Evolutionary conservation across 495 filamentous ascomycete species (phyloP).

Genomic region (Talaromyces adpressus): DNA sequence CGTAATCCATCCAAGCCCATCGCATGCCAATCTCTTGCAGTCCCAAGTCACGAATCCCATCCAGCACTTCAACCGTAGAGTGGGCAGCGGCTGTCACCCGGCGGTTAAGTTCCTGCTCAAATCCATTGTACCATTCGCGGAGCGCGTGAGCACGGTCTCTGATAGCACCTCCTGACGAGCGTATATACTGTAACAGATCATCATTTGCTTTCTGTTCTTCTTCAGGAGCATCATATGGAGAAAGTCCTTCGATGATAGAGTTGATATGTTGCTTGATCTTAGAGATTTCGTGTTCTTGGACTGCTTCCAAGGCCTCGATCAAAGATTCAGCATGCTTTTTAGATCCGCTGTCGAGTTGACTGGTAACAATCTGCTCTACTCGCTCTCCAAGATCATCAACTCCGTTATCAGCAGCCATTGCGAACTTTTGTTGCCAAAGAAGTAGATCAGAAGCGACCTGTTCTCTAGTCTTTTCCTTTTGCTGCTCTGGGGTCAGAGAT

Average conservation of each 20-base stretch:
- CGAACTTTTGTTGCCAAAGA: slow-evolving; percentile 80
- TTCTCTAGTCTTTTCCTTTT: slow-evolving; percentile 50
- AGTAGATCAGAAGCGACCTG: slow-evolving; percentile 71
- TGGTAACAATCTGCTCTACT: slow-evolving; percentile 71
- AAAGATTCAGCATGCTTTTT: slow-evolving; percentile 61
- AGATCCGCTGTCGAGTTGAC: slow-evolving; percentile 58
- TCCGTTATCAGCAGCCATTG: slow-evolving; percentile 72
- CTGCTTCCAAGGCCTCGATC: slow-evolving; percentile 60
- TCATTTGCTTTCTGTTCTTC: slow-evolving; percentile 53
- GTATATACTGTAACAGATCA: slow-evolving; percentile 56
- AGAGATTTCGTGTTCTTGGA: slow-evolving; percentile 52
- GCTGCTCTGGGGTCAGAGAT: slow-evolving; percentile 30
- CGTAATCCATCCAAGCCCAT: slow-evolving; percentile 93
- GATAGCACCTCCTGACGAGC: slow-evolving; percentile 66
- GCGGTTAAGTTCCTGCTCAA: slow-evolving; percentile 59
- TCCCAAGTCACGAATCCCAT: slow-evolving; percentile 77
- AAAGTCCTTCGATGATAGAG: slow-evolving; percentile 48
- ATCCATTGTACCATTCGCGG: slow-evolving; percentile 69
- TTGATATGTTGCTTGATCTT: slow-evolving; percentile 62
- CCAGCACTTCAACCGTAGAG: slow-evolving; percentile 74
- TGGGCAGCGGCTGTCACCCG: slow-evolving; percentile 70
- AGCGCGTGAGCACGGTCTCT: slow-evolving; percentile 76
- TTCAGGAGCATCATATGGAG: slow-evolving; percentile 44
- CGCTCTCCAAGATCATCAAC: slow-evolving; percentile 59
- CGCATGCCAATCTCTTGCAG: slow-evolving; percentile 95